Base-by-base conservation (phyloP, 257 asterid species). In the Solanum clarkiae region DNA sequence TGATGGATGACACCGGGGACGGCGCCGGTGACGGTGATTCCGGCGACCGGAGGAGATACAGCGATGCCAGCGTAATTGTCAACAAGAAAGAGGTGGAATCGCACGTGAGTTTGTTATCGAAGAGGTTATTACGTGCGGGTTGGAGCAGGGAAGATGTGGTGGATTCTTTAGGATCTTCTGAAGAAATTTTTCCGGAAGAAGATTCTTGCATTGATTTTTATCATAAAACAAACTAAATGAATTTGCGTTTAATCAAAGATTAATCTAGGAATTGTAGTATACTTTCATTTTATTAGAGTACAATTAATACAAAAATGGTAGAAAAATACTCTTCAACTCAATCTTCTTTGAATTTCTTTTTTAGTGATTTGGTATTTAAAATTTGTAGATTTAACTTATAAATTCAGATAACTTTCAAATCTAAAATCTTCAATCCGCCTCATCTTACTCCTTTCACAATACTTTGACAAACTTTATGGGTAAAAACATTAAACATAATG, bases 61-160 rank as follows among this genome's bases (percentile, higher is more conserved):
- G 81, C 20, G 54, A 82, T 11, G 68, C 56, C 6, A 42, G 11
- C 49, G 55, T 12, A 60, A 29, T 86, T 18, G 68, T 57, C 3
- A 91, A 87, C 53, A 26, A 60, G 63, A 86, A 85, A 20, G 45
- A 86, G 44, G 89, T 89, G 82, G 84, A 51, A 80, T 56, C 89
- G 92, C 91, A 91, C 90, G 90, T 92, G 91, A 85, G 86, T 54
- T 53, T 84, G 55, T 88, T 92, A 77, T 88, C 97, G 1, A 84
- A 79, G 44, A 91, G 89, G 49, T 86, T 95, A 86, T 79, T 95
- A 69, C 83, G 93, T 87, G 98, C 92, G 81, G 98, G 98, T 8
- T 95, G 98, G 98, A 94, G 98, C 91, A 89, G 68, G 81, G 93
- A 93, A 74, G 98, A 95, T 84, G 98, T 95, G 87, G 91, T 86